phyloP scores from a whole-genome alignment of 2,329 filamentous ascomycete genomes.

The Penicillium oxalicum region DNA sequence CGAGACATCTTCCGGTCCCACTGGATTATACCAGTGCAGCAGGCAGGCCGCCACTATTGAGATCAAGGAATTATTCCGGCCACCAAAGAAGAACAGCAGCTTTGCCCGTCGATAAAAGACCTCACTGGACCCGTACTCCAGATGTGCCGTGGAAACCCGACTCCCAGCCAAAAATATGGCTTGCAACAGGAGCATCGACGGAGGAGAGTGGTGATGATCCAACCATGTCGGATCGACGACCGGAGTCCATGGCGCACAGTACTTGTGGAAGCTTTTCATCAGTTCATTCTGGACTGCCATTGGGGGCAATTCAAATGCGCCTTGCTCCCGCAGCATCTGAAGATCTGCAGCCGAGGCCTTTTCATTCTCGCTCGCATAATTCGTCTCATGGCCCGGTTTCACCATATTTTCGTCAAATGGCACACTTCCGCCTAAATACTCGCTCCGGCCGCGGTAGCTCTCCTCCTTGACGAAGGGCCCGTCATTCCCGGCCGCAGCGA shows the following conservation, averaged over 20 bases:
- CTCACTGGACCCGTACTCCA: constrained; percentile 27
- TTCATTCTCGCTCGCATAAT: constrained; percentile 16
- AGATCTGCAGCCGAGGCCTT: constrained; percentile 18
- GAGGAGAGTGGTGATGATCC: constrained; percentile 26
- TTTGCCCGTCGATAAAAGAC: constrained; percentile 30
- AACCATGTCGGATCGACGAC: constrained; percentile 39
- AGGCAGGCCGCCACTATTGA: constrained; percentile 36
- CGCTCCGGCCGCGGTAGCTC: constrained; percentile 24
- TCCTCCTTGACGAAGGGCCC: constrained; percentile 21
- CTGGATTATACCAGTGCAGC: constrained; percentile 42
- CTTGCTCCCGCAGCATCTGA: constrained; percentile 22
- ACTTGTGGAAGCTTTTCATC: constrained; percentile 37
- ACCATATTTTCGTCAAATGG: constrained; percentile 28
- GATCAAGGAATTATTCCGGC: constrained; percentile 35
- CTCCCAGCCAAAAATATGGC: constrained; percentile 40
- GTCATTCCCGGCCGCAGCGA: constrained; percentile 7
- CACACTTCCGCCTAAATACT: constrained; percentile 22
- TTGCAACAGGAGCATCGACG: constrained; percentile 26
- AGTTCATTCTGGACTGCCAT: constrained; percentile 30
- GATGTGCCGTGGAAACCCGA: constrained; percentile 29
- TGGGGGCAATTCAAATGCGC: constrained; percentile 21
- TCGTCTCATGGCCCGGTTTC: constrained; percentile 21
- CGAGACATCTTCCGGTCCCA: constrained; percentile 37
- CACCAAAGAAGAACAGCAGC: constrained; percentile 30
- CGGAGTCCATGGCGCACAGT: constrained; percentile 40